Conservation (phyloP, 2,329 filamentous ascomycete species). For the Orbilia ellipsospora region DNA sequence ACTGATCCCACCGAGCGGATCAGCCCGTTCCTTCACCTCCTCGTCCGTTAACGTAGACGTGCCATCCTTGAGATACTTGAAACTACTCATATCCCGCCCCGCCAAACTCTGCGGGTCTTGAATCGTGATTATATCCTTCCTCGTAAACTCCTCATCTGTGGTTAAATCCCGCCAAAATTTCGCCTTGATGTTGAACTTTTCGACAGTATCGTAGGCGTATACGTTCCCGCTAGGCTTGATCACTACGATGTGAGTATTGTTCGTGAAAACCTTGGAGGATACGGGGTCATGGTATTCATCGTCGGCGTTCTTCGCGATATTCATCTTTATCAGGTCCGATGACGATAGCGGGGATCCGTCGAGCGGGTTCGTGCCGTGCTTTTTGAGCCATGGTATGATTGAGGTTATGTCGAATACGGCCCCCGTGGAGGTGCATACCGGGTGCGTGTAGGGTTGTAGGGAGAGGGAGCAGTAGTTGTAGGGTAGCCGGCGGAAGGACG, state of each 20-base stretch:
- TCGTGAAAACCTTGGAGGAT: constrained; percentile 96
- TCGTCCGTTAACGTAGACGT: constrained; percentile 63
- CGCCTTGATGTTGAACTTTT: constrained; percentile 93
- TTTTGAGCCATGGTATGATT: constrained; percentile 92
- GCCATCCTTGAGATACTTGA: constrained; percentile 89
- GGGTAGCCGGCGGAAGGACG: constrained; percentile 85
- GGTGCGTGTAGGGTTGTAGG: constrained; percentile 92
- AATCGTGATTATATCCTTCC: constrained; percentile 93
- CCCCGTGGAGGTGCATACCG: constrained; percentile 87
- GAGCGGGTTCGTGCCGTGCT: constrained; percentile 91
- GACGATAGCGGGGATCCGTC: constrained; percentile 81
- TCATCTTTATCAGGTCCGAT: constrained; percentile 86
- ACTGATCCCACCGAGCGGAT: constrained; percentile 75
- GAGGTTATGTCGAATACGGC: constrained; percentile 96
- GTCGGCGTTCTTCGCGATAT: constrained; percentile 91
- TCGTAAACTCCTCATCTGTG: constrained; percentile 84
- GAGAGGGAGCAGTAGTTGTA: constrained; percentile 99
- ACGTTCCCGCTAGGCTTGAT: constrained; percentile 89
- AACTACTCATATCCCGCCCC: constrained; percentile 82
- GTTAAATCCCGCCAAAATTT: constrained; percentile 96
- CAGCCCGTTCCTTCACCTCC: constrained; percentile 74
- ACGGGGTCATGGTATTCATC: constrained; percentile 95
- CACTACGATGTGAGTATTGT: constrained; percentile 96
- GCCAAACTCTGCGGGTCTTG: constrained; percentile 94
- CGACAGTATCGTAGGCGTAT: constrained; percentile 94